phyloP scores from a whole-genome alignment of 2,329 filamentous ascomycete genomes.

The Trichothecium roseum region DNA sequence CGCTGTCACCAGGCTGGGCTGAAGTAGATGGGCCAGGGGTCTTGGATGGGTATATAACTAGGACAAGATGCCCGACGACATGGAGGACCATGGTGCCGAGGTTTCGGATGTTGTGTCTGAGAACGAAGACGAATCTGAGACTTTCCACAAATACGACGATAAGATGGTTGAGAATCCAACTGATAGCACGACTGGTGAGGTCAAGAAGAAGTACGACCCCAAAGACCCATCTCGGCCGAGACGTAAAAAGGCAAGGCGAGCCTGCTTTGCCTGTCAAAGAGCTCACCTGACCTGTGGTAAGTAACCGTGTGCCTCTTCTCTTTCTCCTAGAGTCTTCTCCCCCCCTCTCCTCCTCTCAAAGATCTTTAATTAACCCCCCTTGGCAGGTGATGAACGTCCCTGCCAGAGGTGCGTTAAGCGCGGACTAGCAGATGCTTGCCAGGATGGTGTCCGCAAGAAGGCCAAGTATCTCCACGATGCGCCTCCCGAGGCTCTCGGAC shows the following conservation, averaged over 20 bases:
- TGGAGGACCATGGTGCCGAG: slow-evolving; percentile 41
- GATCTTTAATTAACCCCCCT: slow-evolving; percentile 1
- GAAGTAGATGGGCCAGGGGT: slow-evolving; percentile 1
- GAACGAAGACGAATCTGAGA: slow-evolving; percentile 45
- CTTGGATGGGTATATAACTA: background rate
- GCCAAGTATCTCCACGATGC: slow-evolving; percentile 98
- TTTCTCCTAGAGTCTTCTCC: background rate
- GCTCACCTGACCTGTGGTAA: slow-evolving; percentile 97
- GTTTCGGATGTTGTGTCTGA: slow-evolving; percentile 50
- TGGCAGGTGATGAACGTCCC: slow-evolving; percentile 80
- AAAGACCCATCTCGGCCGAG: slow-evolving; percentile 86
- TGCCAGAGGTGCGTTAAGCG: slow-evolving; percentile 92
- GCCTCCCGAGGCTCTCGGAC: slow-evolving; percentile 76
- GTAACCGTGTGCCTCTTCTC: slow-evolving; percentile 29
- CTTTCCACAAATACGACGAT: slow-evolving; percentile 35
- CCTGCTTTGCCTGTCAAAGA: slow-evolving; percentile 93
- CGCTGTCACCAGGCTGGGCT: background rate
- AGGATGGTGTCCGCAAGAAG: slow-evolving; percentile 96
- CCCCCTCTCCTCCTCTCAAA: background rate
- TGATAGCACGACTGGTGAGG: slow-evolving; percentile 34
- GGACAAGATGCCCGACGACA: slow-evolving; percentile 44
- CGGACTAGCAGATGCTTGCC: slow-evolving; percentile 79
- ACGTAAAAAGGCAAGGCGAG: slow-evolving; percentile 90
- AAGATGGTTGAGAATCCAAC: slow-evolving; percentile 33
- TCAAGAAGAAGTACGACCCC: slow-evolving; percentile 63